These are phyloP conservation scores for Pterulicium gracile DNA, from an alignment of 1,284 basidiomycete species.

Conservation along the genomic window DNA sequence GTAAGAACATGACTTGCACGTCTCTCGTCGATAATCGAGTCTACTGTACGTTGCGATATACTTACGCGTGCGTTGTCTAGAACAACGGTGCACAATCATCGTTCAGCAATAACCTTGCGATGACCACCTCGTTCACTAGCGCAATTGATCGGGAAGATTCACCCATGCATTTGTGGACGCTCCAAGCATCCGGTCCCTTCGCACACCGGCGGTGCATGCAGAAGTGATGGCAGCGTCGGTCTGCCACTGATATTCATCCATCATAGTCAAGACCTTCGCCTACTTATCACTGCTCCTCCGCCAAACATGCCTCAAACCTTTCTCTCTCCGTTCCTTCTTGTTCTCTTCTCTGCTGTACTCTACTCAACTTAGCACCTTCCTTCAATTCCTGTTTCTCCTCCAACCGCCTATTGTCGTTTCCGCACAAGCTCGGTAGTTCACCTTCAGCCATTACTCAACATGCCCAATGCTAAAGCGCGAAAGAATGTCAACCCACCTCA, in stretches of 20 bases:
- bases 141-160: too few species aligned
- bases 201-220: background rate
- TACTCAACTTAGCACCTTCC: background rate
- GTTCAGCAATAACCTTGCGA: too few species aligned
- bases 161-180: background rate
- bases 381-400: background rate
- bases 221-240: background rate
- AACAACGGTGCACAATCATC: too few species aligned
- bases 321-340: background rate
- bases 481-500: background rate
- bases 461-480: background rate
- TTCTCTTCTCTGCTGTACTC: background rate
- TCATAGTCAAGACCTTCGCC: background rate
- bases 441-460: background rate
- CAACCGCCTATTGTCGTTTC: background rate
- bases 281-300: background rate
- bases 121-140: too few species aligned
- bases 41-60: too few species aligned
- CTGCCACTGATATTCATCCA: slow-evolving; percentile 2
- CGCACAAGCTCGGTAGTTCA: too few species aligned
- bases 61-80: too few species aligned
- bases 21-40: too few species aligned
- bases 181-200: background rate
- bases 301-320: background rate
- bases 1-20: too few species aligned